phyloP scores from a whole-genome alignment of 768 basidiomycete species.

The Suillus clintonianus region DNA sequence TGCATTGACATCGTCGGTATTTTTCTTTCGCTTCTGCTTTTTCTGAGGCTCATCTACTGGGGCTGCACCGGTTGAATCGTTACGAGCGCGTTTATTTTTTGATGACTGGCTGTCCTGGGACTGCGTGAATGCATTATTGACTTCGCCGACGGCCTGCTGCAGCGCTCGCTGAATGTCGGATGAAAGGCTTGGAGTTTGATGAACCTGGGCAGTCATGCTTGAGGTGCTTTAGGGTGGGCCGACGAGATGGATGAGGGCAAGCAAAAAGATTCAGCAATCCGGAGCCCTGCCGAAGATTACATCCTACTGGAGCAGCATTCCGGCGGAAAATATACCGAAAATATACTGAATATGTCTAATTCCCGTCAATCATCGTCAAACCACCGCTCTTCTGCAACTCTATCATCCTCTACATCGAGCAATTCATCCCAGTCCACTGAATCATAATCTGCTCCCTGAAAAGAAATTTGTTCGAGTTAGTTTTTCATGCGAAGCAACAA shows the following conservation, averaged over 20 bases:
- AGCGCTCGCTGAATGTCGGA: slow-evolving; percentile 52
- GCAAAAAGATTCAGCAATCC: slow-evolving; percentile 20
- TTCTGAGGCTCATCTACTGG: slow-evolving; percentile 14
- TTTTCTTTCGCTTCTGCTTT: slow-evolving; percentile 38
- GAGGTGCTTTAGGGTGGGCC: slow-evolving; percentile 42
- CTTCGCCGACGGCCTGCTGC: slow-evolving; percentile 50
- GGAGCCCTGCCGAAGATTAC: neutral
- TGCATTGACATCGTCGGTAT: slow-evolving; percentile 19
- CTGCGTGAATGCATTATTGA: slow-evolving; percentile 39
- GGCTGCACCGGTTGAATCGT: slow-evolving; percentile 8
- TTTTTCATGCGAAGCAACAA: neutral
- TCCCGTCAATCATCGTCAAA: slow-evolving; percentile 53
- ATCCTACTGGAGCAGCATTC: slow-evolving; percentile 4
- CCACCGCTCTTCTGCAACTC: slow-evolving; percentile 69
- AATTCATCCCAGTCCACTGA: slow-evolving; percentile 74
- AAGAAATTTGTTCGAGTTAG: slow-evolving; percentile 7
- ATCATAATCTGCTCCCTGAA: slow-evolving; percentile 70
- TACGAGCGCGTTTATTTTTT: slow-evolving; percentile 39
- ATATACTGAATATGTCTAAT: slow-evolving; percentile 16
- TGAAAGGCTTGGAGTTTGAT: slow-evolving; percentile 27
- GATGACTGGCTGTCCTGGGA: slow-evolving; percentile 23
- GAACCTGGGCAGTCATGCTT: slow-evolving; percentile 21
- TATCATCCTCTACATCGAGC: slow-evolving; percentile 59
- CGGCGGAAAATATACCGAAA: slow-evolving; percentile 12
- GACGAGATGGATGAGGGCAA: slow-evolving; percentile 42